Percentiles rank a stretch among this genome's conserved stretches.
Conservation (phyloP, 2,329 filamentous ascomycete species). For the Talaromyces amestolkiae region DNA sequence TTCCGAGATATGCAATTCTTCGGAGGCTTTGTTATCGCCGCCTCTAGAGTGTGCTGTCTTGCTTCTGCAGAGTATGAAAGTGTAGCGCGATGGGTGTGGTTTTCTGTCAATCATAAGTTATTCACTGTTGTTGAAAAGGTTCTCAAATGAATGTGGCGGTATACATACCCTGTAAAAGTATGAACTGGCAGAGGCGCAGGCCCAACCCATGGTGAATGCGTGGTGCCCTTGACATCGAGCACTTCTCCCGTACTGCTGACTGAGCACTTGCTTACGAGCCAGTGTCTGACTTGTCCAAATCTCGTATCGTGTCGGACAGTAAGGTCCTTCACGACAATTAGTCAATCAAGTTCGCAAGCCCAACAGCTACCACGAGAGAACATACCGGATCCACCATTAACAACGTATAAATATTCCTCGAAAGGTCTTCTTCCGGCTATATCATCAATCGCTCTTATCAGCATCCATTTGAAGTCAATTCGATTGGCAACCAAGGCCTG, state of each 20-base stretch:
- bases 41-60: neutral
- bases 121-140: no score
- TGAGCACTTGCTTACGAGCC: constrained; percentile 16
- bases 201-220: constrained; percentile 17
- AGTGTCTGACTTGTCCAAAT: constrained; percentile 21
- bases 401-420: neutral
- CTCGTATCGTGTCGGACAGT: constrained; percentile 18
- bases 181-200: constrained; percentile 19
- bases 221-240: neutral
- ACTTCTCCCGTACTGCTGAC: constrained; percentile 11
- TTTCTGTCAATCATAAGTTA: constrained; percentile 3
- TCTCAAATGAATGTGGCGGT: no score
- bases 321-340: constrained; percentile 8
- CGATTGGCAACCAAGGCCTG: neutral
- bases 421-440: constrained; percentile 1
- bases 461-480: neutral
- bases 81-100: constrained; percentile 21
- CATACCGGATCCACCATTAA: constrained; percentile 16
- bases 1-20: neutral
- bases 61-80: constrained; percentile 17
- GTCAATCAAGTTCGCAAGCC: neutral
- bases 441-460: neutral
- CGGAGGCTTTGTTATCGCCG: neutral
- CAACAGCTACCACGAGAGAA: neutral
- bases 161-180: constrained; percentile 13